These are phyloP conservation scores for Annona squamosa DNA, from an alignment of 164 flowering plant species.

Conservation along the genomic window DNA sequence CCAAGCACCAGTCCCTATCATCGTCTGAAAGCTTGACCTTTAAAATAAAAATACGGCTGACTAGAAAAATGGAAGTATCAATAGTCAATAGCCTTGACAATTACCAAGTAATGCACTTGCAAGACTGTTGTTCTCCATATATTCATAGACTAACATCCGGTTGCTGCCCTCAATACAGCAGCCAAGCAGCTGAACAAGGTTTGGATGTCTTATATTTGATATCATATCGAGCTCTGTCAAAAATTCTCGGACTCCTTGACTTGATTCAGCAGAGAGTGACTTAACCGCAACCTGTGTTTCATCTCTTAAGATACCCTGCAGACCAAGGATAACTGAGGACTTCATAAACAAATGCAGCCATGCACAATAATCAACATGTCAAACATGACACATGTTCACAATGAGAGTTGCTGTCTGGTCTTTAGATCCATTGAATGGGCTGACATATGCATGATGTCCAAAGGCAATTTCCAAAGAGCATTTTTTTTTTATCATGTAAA, in stretches of 20 bases:
- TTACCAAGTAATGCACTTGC: constrained; percentile 56
- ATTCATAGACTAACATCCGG: constrained; percentile 74
- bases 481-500: no score
- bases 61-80: neutral
- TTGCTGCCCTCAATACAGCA: constrained; percentile 61
- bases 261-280: constrained; percentile 68
- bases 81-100: constrained; percentile 2
- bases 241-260: constrained; percentile 68
- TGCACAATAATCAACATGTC: neutral
- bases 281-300: constrained; percentile 66
- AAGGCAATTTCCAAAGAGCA: no score
- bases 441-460: neutral
- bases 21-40: no score
- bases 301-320: constrained; percentile 71
- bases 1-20: no score
- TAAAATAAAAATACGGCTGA: neutral
- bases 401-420: neutral
- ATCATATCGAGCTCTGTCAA: constrained; percentile 74
- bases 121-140: constrained; percentile 78
- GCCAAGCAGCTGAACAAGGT: constrained; percentile 72
- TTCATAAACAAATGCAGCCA: constrained; percentile 1
- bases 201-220: constrained; percentile 61
- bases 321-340: constrained; percentile 5
- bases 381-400: neutral
- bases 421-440: neutral